Evolutionary conservation across 495 filamentous ascomycete genomes (phyloP).

Genomic region (Penicillium daleae): DNA sequence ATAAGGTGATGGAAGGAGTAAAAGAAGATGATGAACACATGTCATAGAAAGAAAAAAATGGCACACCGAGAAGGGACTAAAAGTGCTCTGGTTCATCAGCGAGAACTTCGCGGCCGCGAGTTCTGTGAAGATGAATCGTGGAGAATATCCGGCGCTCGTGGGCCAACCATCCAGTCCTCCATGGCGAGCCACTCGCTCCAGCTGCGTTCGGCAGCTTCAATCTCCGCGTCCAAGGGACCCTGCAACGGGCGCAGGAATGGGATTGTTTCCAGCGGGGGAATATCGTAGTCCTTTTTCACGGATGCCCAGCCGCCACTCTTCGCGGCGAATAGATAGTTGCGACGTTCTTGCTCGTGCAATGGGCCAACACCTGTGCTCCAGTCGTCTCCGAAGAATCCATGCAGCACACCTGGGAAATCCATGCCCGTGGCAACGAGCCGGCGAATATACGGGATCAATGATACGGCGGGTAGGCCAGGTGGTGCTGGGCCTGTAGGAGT

Average conservation of each 20-base stretch:
- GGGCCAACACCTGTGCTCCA: conserved; percentile 79
- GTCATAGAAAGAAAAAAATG: conserved; percentile 8
- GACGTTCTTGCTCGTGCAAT: conserved; percentile 84
- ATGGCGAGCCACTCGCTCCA: conserved; percentile 91
- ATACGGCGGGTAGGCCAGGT: conserved; percentile 56
- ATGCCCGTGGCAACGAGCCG: conserved; percentile 90
- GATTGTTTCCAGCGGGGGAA: conserved; percentile 74
- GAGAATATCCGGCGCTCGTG: conserved; percentile 55
- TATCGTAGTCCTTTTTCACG: conserved; percentile 90
- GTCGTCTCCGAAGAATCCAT: conserved; percentile 94
- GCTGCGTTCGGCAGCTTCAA: conserved; percentile 76
- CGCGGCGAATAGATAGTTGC: conserved; percentile 93
- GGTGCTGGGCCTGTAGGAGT: conserved; percentile 32
- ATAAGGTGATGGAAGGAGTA: conserved; percentile 9
- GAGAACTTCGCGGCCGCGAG: conserved; percentile 42
- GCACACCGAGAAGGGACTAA: background rate
- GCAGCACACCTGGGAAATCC: conserved; percentile 80
- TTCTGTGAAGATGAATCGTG: conserved; percentile 48
- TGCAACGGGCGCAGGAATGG: conserved; percentile 85
- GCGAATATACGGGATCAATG: conserved; percentile 85
- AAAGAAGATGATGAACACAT: conserved; percentile 5
- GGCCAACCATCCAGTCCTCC: conserved; percentile 94
- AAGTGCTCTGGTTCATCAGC: conserved; percentile 25
- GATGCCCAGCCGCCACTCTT: conserved; percentile 87
- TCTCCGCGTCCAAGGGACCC: conserved; percentile 74